These are phyloP conservation scores for Phytophthora rubi DNA, from an alignment of 352 stramenopile species.

Conservation along the genomic window DNA sequence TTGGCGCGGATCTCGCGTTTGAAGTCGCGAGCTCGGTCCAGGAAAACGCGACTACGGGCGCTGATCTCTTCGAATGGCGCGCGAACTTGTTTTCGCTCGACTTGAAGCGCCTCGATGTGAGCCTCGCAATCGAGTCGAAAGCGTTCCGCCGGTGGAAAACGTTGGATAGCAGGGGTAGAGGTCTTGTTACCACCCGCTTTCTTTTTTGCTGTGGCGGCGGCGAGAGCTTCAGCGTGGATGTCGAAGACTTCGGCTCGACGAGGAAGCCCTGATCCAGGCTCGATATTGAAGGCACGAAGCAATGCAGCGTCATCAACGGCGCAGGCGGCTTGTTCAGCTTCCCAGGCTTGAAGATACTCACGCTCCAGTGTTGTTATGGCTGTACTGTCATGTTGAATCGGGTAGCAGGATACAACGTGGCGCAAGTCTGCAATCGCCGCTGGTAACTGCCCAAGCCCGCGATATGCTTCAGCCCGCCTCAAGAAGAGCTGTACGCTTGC, in stretches of 20 bases:
- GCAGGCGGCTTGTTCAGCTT: conserved; percentile 50
- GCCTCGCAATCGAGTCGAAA: conserved; percentile 41
- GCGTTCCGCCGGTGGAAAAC: conserved; percentile 40
- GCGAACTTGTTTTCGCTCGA: conserved; percentile 10
- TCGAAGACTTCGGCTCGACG: conserved; percentile 55
- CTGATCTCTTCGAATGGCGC: conserved; percentile 28
- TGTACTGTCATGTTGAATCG: conserved; percentile 26
- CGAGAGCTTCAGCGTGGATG: conserved; percentile 32
- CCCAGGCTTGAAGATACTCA: conserved; percentile 32
- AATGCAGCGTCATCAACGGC: conserved; percentile 59
- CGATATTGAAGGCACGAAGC: conserved; percentile 60
- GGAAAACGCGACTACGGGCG: conserved; percentile 19
- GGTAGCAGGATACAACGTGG: conserved; percentile 40
- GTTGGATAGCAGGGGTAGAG: neutral
- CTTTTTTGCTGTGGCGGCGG: conserved; percentile 28
- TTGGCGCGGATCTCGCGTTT: conserved; percentile 68
- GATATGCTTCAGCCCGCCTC: conserved; percentile 53
- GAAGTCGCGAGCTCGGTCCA: conserved; percentile 54
- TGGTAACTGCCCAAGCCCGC: conserved; percentile 53
- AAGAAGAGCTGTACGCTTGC: conserved; percentile 47
- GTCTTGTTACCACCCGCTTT: conserved; percentile 10
- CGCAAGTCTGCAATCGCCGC: conserved; percentile 49
- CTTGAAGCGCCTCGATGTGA: conserved; percentile 14
- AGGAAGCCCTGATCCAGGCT: conserved; percentile 39
- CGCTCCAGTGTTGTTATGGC: conserved; percentile 21